Conservation (phyloP, 2,329 filamentous ascomycete species). For the Colletotrichum phormii region DNA sequence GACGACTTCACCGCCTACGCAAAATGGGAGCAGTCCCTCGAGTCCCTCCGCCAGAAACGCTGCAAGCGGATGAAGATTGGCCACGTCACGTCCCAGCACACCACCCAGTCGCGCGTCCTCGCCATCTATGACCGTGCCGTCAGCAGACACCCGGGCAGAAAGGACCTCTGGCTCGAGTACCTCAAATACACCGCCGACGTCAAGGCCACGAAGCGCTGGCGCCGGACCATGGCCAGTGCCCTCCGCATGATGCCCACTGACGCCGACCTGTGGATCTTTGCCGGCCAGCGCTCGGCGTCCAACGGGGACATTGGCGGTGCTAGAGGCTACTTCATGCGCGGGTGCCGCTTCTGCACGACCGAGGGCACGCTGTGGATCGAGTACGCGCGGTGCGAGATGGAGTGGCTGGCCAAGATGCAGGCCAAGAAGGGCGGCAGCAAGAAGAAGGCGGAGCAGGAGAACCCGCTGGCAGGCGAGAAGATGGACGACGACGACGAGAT, state of each 20-base stretch:
- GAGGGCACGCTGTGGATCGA: constrained; percentile 85
- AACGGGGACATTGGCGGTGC: constrained; percentile 90
- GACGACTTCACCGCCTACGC: constrained; percentile 88
- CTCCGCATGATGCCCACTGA: constrained; percentile 89
- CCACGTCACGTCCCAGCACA: constrained; percentile 71
- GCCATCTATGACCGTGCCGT: constrained; percentile 90
- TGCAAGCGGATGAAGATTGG: constrained; percentile 84
- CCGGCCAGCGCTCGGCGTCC: constrained; percentile 80
- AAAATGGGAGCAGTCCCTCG: constrained; percentile 76
- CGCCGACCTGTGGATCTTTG: constrained; percentile 86
- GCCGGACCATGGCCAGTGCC: constrained; percentile 73
- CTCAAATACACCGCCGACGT: constrained; percentile 81
- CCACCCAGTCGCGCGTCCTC: constrained; percentile 85
- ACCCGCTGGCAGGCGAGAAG: constrained; percentile 58
- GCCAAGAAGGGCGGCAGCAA: constrained; percentile 75
- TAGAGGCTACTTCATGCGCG: constrained; percentile 86
- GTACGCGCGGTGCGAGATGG: constrained; percentile 91
- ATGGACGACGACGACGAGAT: constrained; percentile 63
- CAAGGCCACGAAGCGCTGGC: constrained; percentile 75
- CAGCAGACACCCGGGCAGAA: constrained; percentile 83
- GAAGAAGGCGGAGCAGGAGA: constrained; percentile 60
- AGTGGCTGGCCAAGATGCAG: constrained; percentile 87
- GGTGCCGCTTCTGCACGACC: constrained; percentile 86
- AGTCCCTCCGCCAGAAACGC: constrained; percentile 83
- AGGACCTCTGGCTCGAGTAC: constrained; percentile 90